Evolutionary conservation across 495 filamentous ascomycete species (phyloP).

Genomic region (Talaromyces borbonicus): DNA sequence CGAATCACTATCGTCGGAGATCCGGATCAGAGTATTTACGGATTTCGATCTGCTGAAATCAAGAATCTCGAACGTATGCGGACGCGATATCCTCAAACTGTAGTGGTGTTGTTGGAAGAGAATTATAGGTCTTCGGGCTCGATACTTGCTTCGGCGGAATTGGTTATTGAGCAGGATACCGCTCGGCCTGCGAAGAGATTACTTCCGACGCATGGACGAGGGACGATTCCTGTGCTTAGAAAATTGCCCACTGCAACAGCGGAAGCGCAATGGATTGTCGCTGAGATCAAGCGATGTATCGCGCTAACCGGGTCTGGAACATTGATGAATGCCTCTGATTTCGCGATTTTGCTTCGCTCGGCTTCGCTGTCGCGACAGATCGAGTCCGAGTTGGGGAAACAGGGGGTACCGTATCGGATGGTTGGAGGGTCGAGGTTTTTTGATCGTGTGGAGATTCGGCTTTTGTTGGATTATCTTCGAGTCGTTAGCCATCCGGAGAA

Average conservation of each 20-base stretch:
- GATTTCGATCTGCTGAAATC: constrained; percentile 94
- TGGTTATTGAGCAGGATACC: constrained; percentile 87
- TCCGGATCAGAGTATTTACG: constrained; percentile 97
- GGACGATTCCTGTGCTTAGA: constrained; percentile 76
- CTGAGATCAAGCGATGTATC: constrained; percentile 66
- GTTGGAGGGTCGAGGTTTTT: constrained; percentile 89
- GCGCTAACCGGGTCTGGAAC: constrained; percentile 59
- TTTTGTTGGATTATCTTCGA: constrained; percentile 78
- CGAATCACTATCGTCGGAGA: constrained; percentile 93
- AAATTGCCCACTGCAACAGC: constrained; percentile 58
- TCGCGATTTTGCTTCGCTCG: constrained; percentile 79
- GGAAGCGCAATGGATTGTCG: constrained; percentile 84
- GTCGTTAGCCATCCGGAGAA: constrained; percentile 79
- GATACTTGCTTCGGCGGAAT: constrained; percentile 73
- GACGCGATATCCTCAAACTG: constrained; percentile 62
- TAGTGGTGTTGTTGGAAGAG: constrained; percentile 79
- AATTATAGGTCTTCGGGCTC: constrained; percentile 91
- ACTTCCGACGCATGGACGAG: constrained; percentile 69
- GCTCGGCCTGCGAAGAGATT: constrained; percentile 69
- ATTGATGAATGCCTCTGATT: constrained; percentile 66
- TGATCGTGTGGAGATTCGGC: constrained; percentile 84
- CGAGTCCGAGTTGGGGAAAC: constrained; percentile 73
- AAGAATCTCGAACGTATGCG: constrained; percentile 77
- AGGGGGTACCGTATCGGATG: constrained; percentile 88
- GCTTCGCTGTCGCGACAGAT: constrained; percentile 75